Evolutionary conservation across 75 land plant species (phyloP).

Genomic region (Cunninghamia lanceolata): DNA sequence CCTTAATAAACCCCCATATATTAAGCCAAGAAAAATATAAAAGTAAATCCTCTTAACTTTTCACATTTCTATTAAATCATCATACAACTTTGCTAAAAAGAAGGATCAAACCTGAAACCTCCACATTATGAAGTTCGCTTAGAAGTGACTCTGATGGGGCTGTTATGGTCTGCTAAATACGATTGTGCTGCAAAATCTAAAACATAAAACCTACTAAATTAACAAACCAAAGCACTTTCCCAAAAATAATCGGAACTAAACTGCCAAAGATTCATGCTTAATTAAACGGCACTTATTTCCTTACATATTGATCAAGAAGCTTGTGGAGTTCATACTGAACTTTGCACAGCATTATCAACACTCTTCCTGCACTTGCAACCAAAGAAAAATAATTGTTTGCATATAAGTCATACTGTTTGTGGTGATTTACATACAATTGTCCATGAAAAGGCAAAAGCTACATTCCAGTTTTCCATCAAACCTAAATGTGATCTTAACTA

Average conservation of each 20-base stretch:
- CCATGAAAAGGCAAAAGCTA: neutral
- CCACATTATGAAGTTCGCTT: conserved; percentile 56
- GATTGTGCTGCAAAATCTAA: conserved; percentile 42
- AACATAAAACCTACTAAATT: conserved; percentile 6
- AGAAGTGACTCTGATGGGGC: conserved; percentile 76
- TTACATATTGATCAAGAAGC: conserved; percentile 64
- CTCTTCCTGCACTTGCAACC: conserved; percentile 38
- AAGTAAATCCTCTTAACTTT: neutral
- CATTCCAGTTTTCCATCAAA: neutral
- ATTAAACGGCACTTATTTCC: conserved; percentile 13
- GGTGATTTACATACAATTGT: neutral
- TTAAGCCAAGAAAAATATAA: neutral
- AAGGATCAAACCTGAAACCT: conserved; percentile 58
- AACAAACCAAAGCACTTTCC: neutral
- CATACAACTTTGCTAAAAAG: neutral
- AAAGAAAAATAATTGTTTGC: neutral
- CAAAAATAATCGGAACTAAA: neutral
- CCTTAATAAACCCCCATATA: neutral
- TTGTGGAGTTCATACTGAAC: conserved; percentile 63
- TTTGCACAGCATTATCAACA: conserved; percentile 57
- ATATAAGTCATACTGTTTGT: neutral
- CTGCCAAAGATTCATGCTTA: neutral
- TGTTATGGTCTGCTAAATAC: conserved; percentile 58
- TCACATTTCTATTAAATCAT: neutral
- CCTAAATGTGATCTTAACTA: neutral